Conservation (phyloP, 2,329 filamentous ascomycete species). For the Xylariaceae sp. region DNA sequence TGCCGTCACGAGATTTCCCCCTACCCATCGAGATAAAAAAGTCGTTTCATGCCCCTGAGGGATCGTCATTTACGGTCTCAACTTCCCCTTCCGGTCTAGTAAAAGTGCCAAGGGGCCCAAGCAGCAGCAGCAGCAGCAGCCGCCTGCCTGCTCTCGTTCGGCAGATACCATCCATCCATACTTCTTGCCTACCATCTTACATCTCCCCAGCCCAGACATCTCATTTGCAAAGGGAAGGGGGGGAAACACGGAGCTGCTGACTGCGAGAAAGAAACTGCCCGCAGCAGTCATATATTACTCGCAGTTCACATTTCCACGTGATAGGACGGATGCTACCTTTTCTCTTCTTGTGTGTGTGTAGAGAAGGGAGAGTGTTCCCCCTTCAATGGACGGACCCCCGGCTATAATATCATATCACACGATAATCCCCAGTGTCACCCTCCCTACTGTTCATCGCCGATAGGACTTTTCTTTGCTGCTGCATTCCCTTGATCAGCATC, state of each 20-base stretch:
- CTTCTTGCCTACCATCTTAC: not conserved
- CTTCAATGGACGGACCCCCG: not conserved
- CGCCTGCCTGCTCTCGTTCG: conserved; percentile 2
- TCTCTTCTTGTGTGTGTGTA: not conserved
- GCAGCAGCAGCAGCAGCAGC: conserved; percentile 8
- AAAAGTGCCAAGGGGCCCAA: conserved; percentile 10
- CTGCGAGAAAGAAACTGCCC: not conserved
- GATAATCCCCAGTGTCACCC: not conserved
- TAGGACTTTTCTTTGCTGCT: not conserved
- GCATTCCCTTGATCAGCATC: too few species aligned
- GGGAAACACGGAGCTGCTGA: not conserved
- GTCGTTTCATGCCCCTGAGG: conserved; percentile 6
- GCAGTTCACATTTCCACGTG: conserved; percentile 16
- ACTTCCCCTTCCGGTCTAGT: conserved; percentile 18
- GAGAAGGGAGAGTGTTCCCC: not conserved
- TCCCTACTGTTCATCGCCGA: not conserved
- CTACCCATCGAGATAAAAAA: not conserved
- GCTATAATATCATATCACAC: not conserved
- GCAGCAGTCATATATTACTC: conserved; percentile 10
- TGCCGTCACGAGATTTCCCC: conserved; percentile 8
- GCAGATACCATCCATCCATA: conserved; percentile 1
- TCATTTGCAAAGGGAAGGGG: conserved; percentile 9
- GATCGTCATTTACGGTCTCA: conserved; percentile 9
- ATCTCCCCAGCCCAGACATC: not conserved
- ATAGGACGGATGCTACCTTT: conserved; percentile 8